A percentile compares a stretch with the other conserved stretches of the same genome.
phyloP scores from a whole-genome alignment of 1,139 yeast genomes.

The Hyphopichia fennica region DNA sequence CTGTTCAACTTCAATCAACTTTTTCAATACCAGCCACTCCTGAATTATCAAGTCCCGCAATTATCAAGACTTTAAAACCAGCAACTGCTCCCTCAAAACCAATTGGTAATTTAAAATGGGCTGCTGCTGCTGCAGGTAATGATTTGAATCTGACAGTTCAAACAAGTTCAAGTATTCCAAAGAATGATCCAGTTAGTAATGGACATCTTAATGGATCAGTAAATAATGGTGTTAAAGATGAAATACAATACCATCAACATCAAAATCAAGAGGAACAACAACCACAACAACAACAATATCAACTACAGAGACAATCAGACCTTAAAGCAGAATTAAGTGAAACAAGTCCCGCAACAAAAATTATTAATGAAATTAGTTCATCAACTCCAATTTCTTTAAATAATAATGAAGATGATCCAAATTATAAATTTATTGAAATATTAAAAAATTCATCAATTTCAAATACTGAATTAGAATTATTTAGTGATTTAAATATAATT shows the following conservation, averaged over 20 bases:
- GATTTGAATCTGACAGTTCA: background rate
- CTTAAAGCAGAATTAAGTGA: background rate
- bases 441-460: slow-evolving; percentile 33
- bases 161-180: slow-evolving; percentile 2
- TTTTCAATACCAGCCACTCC: slow-evolving; percentile 15
- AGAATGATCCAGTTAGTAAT: background rate
- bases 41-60: slow-evolving; percentile 29
- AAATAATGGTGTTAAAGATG: background rate
- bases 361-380: background rate
- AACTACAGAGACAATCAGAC: background rate
- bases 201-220: background rate
- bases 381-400: background rate
- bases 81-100: slow-evolving; percentile 69
- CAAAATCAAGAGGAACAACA: background rate
- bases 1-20: slow-evolving; percentile 12
- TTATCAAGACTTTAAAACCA: slow-evolving; percentile 58
- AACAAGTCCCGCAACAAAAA: background rate
- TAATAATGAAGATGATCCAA: slow-evolving; percentile 8
- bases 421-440: slow-evolving; percentile 25
- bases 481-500: slow-evolving; percentile 43
- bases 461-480: slow-evolving; percentile 32
- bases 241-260: slow-evolving; percentile 1
- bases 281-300: background rate
- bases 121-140: slow-evolving; percentile 62
- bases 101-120: slow-evolving; percentile 65